These are phyloP conservation scores for Mastigamoeba balamuthi DNA, from an alignment of 78 protist species.

Conservation along the genomic window DNA sequence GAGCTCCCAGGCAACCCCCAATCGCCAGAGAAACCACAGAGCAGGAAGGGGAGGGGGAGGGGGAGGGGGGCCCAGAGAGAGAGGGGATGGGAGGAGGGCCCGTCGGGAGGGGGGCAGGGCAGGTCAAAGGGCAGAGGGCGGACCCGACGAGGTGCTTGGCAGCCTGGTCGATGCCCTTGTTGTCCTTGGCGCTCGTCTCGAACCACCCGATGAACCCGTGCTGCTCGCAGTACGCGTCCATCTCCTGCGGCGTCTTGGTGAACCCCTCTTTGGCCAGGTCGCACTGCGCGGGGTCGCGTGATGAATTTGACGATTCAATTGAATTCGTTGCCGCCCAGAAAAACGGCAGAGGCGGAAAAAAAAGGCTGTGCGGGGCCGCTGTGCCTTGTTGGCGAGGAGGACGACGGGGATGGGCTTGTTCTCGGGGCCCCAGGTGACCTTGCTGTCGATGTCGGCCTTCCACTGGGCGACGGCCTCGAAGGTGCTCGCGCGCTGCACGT, in stretches of 20 bases:
- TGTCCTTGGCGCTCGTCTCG: conserved; percentile 78
- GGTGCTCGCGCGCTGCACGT: conserved; percentile 60
- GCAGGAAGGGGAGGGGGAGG: too few species aligned
- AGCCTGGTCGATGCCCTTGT: conserved; percentile 68
- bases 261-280: conserved; percentile 56
- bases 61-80: too few species aligned
- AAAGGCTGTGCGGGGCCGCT: not conserved
- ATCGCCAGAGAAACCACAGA: too few species aligned
- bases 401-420: conserved; percentile 76
- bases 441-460: conserved; percentile 83
- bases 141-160: conserved; percentile 48
- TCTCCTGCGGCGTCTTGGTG: conserved; percentile 45
- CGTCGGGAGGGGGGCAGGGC: too few species aligned
- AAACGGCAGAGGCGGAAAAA: not conserved
- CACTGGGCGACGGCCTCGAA: conserved; percentile 80
- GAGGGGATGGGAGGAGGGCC: too few species aligned
- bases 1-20: too few species aligned
- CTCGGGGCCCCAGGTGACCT: conserved; percentile 33
- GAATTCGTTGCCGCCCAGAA: not conserved
- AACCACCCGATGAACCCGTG: conserved; percentile 75
- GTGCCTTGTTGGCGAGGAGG: conserved; percentile 81
- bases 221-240: conserved; percentile 69
- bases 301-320: not conserved
- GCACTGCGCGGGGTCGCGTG: not conserved
- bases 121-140: not conserved